Evolutionary conservation across 2,329 filamentous ascomycete genomes (phyloP).

Genomic region (Akanthomyces lecanii): DNA sequence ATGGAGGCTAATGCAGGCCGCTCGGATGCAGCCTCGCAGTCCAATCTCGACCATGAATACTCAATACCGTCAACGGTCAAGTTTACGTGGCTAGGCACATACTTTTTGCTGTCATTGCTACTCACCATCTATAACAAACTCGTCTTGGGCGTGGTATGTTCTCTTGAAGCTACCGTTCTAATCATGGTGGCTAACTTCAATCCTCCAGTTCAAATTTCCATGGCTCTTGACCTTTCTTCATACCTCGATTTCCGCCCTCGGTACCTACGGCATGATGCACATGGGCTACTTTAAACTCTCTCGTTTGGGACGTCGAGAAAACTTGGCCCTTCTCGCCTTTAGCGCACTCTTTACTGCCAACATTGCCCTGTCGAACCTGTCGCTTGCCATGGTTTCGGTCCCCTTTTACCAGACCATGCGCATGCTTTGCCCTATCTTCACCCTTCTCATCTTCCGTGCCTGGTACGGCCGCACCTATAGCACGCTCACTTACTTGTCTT

Average conservation of each 20-base stretch:
- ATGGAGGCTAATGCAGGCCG: constrained; percentile 30
- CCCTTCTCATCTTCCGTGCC: constrained; percentile 56
- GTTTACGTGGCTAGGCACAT: constrained; percentile 47
- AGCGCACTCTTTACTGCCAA: constrained; percentile 60
- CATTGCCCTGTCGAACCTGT: constrained; percentile 61
- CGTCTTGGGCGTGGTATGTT: constrained; percentile 46
- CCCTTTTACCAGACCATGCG: constrained; percentile 63
- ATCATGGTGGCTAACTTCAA: background rate
- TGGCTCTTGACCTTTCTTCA: constrained; percentile 59
- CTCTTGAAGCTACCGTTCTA: background rate
- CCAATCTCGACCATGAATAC: constrained; percentile 43
- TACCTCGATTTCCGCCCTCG: constrained; percentile 52
- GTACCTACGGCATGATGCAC: constrained; percentile 50
- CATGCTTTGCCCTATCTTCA: constrained; percentile 58
- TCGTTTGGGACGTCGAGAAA: constrained; percentile 47
- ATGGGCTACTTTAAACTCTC: constrained; percentile 50
- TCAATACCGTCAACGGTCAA: constrained; percentile 42
- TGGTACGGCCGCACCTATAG: constrained; percentile 53
- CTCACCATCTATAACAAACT: constrained; percentile 58
- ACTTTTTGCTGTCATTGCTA: constrained; percentile 45
- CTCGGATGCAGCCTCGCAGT: constrained; percentile 26
- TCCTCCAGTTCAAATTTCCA: constrained; percentile 50
- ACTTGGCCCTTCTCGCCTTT: constrained; percentile 53
- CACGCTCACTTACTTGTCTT: constrained; percentile 53
- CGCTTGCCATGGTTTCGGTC: constrained; percentile 58